Evolutionary conservation across 148 eudicot species (phyloP), one percentile per base, ranked within the genome.

Genomic region (Diospyros lotus): DNA sequence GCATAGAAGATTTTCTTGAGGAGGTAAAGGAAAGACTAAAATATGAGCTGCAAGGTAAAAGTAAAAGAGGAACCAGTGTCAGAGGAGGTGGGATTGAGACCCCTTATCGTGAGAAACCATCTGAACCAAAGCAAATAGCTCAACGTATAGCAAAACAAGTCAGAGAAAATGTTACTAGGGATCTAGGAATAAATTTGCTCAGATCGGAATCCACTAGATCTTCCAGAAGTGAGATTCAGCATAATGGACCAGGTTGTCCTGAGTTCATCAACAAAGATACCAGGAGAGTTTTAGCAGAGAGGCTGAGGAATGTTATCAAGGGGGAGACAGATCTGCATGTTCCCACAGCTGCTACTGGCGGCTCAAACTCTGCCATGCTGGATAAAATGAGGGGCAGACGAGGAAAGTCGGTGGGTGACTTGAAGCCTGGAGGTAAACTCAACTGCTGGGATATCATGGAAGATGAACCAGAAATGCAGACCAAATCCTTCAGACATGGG

Each of bases 11-110:
- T 86, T 93, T 96, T 81, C 97, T 96, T 7, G 97, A 91, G 79
- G 98, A 96, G 85, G 99, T 96, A 77, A 93, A 90, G 82, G 90
- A 91, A 80, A 88, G 94, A 77, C 76, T 93, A 56, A 88, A 79
- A 71, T 72, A 61, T 65, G 99, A 96, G 78, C 70, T 93, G 82
- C 91, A 89, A 73, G 90, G 90, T 39, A 91, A 86, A 74, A 65
- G 62, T 28, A 82, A 69, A 53, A 79, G 76, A 60, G 89, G 87
- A 39, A 75, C 81, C 52, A 79, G 77, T 75, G 89, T 88, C 58
- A 79, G 99, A 86, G 99, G 97, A 61, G 86, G 98, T 40, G 97
- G 97, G 55, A 93, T 93, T 52, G 98, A 93, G 77, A 89, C 99
- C 68, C 95, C 94, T 50, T 89, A 80, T 60, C 85, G 85, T 52